phyloP scores from a whole-genome alignment of 2,329 filamentous ascomycete species.

The Penicillium psychrosexuale region DNA sequence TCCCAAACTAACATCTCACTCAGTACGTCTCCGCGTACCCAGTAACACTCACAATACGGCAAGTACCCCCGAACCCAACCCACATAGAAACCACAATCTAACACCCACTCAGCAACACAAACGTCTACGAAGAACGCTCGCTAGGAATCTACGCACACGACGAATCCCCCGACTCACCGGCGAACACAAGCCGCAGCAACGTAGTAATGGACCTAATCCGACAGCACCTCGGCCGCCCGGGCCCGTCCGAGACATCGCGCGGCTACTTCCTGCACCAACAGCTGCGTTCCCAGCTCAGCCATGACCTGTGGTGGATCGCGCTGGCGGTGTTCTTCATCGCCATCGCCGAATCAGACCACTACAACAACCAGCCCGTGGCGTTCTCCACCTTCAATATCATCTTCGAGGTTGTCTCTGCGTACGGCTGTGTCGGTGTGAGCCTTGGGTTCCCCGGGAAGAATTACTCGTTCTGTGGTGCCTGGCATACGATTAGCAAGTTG shows the following conservation, averaged over 20 bases:
- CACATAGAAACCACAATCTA: background rate
- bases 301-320: constrained; percentile 66
- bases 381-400: constrained; percentile 60
- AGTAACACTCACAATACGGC: constrained; percentile 36
- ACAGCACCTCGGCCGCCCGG: constrained; percentile 25
- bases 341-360: constrained; percentile 58
- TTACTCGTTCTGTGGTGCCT: constrained; percentile 56
- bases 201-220: constrained; percentile 28
- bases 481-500: constrained; percentile 57
- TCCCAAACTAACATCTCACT: constrained; percentile 7
- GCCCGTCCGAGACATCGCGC: constrained; percentile 34
- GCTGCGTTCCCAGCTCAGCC: constrained; percentile 61
- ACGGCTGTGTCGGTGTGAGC: constrained; percentile 61
- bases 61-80: background rate
- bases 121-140: constrained; percentile 68
- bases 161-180: constrained; percentile 17
- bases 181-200: constrained; percentile 20
- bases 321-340: constrained; percentile 59
- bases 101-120: constrained; percentile 54
- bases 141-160: constrained; percentile 50
- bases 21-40: constrained; percentile 39
- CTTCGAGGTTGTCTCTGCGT: constrained; percentile 49
- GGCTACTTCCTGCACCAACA: constrained; percentile 55
- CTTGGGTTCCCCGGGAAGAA: constrained; percentile 54
- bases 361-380: constrained; percentile 49